These are phyloP conservation scores for Scheffersomyces parashehatae DNA, from an alignment of 1,139 yeast genomes.

Conservation along the genomic window DNA sequence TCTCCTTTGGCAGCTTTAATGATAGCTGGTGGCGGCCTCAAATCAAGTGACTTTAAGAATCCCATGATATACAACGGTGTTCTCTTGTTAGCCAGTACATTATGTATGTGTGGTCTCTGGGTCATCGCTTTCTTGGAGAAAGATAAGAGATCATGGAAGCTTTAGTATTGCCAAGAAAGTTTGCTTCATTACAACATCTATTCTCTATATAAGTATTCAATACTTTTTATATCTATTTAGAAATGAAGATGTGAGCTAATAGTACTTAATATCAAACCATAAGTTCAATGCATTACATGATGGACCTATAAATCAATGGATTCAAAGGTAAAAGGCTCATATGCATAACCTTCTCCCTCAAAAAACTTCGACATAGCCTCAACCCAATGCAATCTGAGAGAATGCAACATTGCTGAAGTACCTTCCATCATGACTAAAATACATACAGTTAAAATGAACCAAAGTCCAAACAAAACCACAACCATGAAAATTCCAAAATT, in stretches of 20 bases:
- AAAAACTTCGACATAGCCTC: slow-evolving; percentile 85
- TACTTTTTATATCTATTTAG: too few species aligned
- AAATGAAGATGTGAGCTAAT: too few species aligned
- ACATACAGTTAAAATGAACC: slow-evolving; percentile 74
- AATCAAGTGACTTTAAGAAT: slow-evolving; percentile 19
- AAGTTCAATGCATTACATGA: neutral
- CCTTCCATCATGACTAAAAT: slow-evolving; percentile 84
- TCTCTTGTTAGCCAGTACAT: slow-evolving; percentile 19
- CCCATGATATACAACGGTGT: slow-evolving; percentile 29
- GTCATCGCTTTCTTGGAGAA: neutral
- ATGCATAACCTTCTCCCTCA: slow-evolving; percentile 77
- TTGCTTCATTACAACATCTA: neutral
- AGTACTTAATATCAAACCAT: neutral
- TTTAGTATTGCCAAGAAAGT: neutral
- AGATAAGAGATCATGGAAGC: neutral
- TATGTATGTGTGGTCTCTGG: slow-evolving; percentile 12
- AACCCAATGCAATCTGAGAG: slow-evolving; percentile 84
- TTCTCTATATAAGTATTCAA: neutral
- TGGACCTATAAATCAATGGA: neutral
- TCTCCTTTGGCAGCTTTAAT: slow-evolving; percentile 34
- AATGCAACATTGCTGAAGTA: slow-evolving; percentile 84
- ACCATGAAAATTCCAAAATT: slow-evolving; percentile 49
- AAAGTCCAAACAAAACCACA: slow-evolving; percentile 70
- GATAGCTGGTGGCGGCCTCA: slow-evolving; percentile 15
- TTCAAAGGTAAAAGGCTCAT: slow-evolving; percentile 65